These are phyloP conservation scores for Setaria italica DNA, from an alignment of 202 grass and related monocot species.

Conservation along the genomic window DNA sequence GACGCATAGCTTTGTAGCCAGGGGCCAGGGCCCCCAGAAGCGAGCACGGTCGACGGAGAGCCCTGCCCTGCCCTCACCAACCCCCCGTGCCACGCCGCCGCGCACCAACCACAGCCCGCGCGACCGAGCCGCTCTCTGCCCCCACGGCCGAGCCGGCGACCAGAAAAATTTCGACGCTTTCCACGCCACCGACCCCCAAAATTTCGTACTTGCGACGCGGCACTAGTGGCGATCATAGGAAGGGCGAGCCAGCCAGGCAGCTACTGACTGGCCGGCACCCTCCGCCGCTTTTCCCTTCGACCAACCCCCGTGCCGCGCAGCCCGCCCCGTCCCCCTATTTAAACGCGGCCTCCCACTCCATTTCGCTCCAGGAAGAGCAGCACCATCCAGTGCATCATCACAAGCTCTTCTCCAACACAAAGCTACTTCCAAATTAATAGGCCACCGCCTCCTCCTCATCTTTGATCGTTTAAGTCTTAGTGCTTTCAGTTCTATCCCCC, in stretches of 20 bases:
- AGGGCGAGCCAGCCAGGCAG: not conserved
- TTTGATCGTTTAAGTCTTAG: not conserved
- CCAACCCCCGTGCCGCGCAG: slow-evolving; percentile 26
- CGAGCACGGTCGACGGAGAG: not conserved
- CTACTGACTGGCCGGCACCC: not conserved
- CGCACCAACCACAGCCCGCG: slow-evolving; percentile 23
- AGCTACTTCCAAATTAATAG: not conserved
- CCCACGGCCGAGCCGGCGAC: not conserved
- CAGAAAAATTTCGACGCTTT: slow-evolving; percentile 19
- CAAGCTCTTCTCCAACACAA: slow-evolving; percentile 35
- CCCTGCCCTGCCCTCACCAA: not conserved
- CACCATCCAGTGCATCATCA: slow-evolving; percentile 34
- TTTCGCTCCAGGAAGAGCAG: slow-evolving; percentile 57
- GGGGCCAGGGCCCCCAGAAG: not conserved
- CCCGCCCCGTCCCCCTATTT: slow-evolving; percentile 41
- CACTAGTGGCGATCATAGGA: not conserved
- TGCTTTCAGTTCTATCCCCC: not conserved
- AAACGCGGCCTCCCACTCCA: slow-evolving; percentile 30
- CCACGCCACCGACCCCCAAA: not conserved
- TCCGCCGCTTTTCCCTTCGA: not conserved
- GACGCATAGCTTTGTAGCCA: not conserved
- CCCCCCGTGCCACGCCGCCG: slow-evolving; percentile 13
- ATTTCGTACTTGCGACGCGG: not conserved
- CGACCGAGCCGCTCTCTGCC: slow-evolving; percentile 8
- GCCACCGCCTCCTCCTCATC: not conserved